Conservation (phyloP, 2,329 filamentous ascomycete species). For the Aspergillus transmontanensis region DNA sequence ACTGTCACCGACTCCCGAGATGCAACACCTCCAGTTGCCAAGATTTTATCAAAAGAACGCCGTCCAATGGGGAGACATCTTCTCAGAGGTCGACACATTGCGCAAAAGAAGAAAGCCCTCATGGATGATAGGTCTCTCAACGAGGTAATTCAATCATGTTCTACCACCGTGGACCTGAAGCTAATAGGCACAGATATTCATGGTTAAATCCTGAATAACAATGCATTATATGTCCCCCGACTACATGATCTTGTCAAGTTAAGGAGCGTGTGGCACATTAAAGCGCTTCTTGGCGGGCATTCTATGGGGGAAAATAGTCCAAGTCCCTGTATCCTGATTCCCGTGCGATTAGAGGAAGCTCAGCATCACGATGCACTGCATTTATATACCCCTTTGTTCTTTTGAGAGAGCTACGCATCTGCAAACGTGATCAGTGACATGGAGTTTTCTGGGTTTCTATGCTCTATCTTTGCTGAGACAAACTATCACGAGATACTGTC, state of each 20-base stretch:
- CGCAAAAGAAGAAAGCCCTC: conserved; percentile 81
- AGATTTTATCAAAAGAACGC: conserved; percentile 52
- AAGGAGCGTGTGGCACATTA: not conserved
- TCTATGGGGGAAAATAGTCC: not conserved
- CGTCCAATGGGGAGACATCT: conserved; percentile 65
- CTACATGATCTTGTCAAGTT: not conserved
- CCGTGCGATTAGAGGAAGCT: not conserved
- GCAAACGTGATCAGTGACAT: not conserved
- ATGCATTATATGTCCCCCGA: not conserved
- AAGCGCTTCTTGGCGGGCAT: not conserved
- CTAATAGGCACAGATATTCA: conserved; percentile 38
- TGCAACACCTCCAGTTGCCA: conserved; percentile 47
- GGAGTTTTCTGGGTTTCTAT: not conserved
- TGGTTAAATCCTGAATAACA: conserved; percentile 32
- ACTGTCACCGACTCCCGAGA: conserved; percentile 40
- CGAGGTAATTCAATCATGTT: conserved; percentile 62
- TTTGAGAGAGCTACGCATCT: not conserved
- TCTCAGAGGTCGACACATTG: conserved; percentile 79
- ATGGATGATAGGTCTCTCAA: conserved; percentile 81
- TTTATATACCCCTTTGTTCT: not conserved
- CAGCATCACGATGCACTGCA: not conserved
- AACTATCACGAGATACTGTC: not conserved
- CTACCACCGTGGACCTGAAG: conserved; percentile 2
- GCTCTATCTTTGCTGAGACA: not conserved
- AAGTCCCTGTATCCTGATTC: not conserved